A percentile compares a stretch with the other conserved stretches of the same genome.
Evolutionary conservation across 768 basidiomycete genomes (phyloP).

Genomic region (Pleurotus platypus): DNA sequence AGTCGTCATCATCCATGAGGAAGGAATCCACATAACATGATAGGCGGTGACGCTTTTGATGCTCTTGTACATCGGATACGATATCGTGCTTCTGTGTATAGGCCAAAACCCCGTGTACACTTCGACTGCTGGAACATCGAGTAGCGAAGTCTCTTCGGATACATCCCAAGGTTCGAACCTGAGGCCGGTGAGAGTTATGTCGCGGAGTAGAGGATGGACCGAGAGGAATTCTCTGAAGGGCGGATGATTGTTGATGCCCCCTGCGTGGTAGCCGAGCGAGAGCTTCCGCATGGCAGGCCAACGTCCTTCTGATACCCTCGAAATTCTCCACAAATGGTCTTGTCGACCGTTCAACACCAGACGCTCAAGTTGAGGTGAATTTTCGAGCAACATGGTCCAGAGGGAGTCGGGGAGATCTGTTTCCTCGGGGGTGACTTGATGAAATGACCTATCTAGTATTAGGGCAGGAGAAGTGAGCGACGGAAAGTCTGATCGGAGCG

Average conservation of each 20-base stretch:
- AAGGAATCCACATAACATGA: conserved; percentile 8
- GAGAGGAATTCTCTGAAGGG: conserved; percentile 69
- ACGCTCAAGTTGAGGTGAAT: conserved; percentile 64
- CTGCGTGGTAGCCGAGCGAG: conserved; percentile 42
- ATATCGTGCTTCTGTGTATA: conserved; percentile 51
- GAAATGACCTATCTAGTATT: not conserved
- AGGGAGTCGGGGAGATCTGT: conserved; percentile 46
- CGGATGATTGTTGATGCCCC: conserved; percentile 32
- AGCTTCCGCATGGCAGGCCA: conserved; percentile 67
- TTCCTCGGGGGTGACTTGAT: conserved; percentile 27
- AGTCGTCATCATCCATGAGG: conserved; percentile 45
- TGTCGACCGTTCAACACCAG: conserved; percentile 47
- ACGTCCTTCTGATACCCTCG: conserved; percentile 51
- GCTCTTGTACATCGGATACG: conserved; percentile 5
- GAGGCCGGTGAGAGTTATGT: conserved; percentile 45
- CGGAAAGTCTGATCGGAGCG: not conserved
- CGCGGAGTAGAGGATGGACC: conserved; percentile 51
- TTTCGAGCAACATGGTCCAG: conserved; percentile 68
- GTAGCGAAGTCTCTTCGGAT: conserved; percentile 41
- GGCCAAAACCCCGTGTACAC: conserved; percentile 46
- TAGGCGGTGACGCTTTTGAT: conserved; percentile 5
- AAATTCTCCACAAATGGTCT: conserved; percentile 20
- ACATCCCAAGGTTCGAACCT: conserved; percentile 1
- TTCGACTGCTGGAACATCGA: conserved; percentile 43
- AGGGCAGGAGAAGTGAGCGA: not conserved